Evolutionary conservation across 495 filamentous ascomycete species (phyloP).

Genomic region (Extremus antarcticus): DNA sequence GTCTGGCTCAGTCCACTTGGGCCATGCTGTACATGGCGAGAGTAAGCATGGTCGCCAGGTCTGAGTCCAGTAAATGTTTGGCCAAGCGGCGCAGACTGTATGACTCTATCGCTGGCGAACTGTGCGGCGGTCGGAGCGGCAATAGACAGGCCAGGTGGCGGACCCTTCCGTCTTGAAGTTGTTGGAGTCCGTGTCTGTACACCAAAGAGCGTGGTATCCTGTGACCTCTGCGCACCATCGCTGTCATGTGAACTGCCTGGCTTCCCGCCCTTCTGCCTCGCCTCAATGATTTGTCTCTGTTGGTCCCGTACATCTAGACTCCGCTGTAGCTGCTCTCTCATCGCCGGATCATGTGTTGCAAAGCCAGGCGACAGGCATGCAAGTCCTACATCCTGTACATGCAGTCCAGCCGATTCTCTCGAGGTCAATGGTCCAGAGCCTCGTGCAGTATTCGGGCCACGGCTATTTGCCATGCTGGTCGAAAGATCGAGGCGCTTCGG

Average conservation of each 20-base stretch:
- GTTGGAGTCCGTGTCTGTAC: slow-evolving; percentile 48
- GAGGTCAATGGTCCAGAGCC: slow-evolving; percentile 64
- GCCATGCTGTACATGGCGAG: slow-evolving; percentile 73
- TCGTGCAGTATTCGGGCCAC: slow-evolving; percentile 41
- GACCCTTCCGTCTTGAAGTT: slow-evolving; percentile 56
- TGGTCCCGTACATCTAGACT: slow-evolving; percentile 91
- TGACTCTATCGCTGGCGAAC: slow-evolving; percentile 90
- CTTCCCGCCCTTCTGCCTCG: slow-evolving; percentile 76
- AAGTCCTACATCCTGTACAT: slow-evolving; percentile 84
- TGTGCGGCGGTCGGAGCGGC: slow-evolving; percentile 92
- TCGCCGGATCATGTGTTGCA: slow-evolving; percentile 87
- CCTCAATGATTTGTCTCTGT: slow-evolving; percentile 89
- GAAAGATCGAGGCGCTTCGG: slow-evolving; percentile 81
- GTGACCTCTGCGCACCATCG: slow-evolving; percentile 38
- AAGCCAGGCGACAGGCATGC: slow-evolving; percentile 94
- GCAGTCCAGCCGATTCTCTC: slow-evolving; percentile 57
- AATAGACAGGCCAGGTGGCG: slow-evolving; percentile 85
- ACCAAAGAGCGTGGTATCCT: slow-evolving; percentile 40
- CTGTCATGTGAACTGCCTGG: slow-evolving; percentile 55
- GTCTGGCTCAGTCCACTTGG: slow-evolving; percentile 76
- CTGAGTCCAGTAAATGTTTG: slow-evolving; percentile 84
- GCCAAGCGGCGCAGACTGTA: slow-evolving; percentile 92
- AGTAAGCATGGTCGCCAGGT: slow-evolving; percentile 50
- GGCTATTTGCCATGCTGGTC: slow-evolving; percentile 40
- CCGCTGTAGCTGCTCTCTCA: slow-evolving; percentile 88